phyloP scores from a whole-genome alignment of 2,329 filamentous ascomycete genomes.

The Karstenula rhodostoma region DNA sequence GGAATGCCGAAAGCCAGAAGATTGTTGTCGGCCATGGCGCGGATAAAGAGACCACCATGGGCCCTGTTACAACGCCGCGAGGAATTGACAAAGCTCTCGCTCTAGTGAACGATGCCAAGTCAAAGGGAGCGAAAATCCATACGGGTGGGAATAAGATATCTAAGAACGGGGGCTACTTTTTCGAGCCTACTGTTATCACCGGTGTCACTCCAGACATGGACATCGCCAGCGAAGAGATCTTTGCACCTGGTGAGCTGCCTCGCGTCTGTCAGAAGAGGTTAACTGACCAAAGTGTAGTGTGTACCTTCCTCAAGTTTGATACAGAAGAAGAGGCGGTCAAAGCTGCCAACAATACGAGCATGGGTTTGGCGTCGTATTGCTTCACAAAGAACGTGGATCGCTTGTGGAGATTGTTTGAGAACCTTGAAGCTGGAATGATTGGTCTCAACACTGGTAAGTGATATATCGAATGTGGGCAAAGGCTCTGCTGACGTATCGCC shows the following conservation, averaged over 20 bases:
- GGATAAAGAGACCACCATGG: constrained; percentile 65
- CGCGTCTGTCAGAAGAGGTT: not conserved
- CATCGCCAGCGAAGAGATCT: constrained; percentile 67
- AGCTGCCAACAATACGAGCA: constrained; percentile 67
- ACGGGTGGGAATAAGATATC: constrained; percentile 65
- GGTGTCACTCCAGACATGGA: constrained; percentile 67
- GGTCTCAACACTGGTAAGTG: constrained; percentile 66
- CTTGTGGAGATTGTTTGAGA: constrained; percentile 71
- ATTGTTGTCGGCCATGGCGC: constrained; percentile 70
- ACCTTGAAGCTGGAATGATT: constrained; percentile 74
- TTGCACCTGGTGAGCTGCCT: constrained; percentile 64
- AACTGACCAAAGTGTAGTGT: constrained; percentile 25
- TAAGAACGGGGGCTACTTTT: constrained; percentile 68
- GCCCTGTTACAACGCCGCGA: constrained; percentile 65
- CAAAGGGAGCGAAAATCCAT: constrained; percentile 69
- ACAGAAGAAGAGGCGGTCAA: constrained; percentile 70
- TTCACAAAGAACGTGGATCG: constrained; percentile 74
- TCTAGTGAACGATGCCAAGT: constrained; percentile 71
- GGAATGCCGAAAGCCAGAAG: constrained; percentile 61
- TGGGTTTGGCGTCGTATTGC: constrained; percentile 72
- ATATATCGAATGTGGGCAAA: no score
- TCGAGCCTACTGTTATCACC: constrained; percentile 71
- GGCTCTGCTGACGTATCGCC: constrained; percentile 9
- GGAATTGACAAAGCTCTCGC: constrained; percentile 64
- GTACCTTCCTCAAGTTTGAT: constrained; percentile 69